Evolutionary conservation across 306 rosid genomes (phyloP).

Genomic region (Medicago ruthenica): DNA sequence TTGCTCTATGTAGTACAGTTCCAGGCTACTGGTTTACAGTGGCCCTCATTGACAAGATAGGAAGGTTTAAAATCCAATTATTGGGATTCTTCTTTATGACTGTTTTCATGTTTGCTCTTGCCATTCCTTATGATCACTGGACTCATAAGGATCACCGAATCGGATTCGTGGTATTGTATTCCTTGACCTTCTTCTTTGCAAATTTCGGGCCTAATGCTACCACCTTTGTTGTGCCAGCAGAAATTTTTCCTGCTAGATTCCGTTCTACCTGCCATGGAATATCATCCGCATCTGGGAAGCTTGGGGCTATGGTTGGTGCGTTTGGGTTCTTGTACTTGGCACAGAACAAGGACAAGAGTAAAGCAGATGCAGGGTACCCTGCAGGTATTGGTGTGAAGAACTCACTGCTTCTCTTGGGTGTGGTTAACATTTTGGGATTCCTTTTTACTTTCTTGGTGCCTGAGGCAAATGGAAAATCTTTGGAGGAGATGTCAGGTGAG

Average conservation of each 20-base stretch:
- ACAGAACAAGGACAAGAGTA: conserved; percentile 64
- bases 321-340: conserved; percentile 87
- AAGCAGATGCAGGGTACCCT: conserved; percentile 81
- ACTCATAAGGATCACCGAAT: conserved; percentile 67
- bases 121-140: conserved; percentile 87
- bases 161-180: conserved; percentile 70
- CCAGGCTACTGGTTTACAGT: conserved; percentile 86
- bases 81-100: conserved; percentile 93
- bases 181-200: conserved; percentile 75
- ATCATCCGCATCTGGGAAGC: conserved; percentile 74
- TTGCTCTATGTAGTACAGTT: conserved; percentile 79
- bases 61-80: conserved; percentile 74
- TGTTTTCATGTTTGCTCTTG: conserved; percentile 78
- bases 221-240: conserved; percentile 83
- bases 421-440: conserved; percentile 62
- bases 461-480: conserved; percentile 77
- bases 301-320: conserved; percentile 84
- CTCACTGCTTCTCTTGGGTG: conserved; percentile 61
- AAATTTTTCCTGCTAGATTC: conserved; percentile 76
- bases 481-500: conserved; percentile 91
- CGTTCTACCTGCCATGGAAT: conserved; percentile 83
- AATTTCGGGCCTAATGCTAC: conserved; percentile 86
- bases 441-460: conserved; percentile 76
- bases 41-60: conserved; percentile 67
- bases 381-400: conserved; percentile 79